Conservation (phyloP, 2,329 filamentous ascomycete species). For the Fusarium verrucosum region DNA sequence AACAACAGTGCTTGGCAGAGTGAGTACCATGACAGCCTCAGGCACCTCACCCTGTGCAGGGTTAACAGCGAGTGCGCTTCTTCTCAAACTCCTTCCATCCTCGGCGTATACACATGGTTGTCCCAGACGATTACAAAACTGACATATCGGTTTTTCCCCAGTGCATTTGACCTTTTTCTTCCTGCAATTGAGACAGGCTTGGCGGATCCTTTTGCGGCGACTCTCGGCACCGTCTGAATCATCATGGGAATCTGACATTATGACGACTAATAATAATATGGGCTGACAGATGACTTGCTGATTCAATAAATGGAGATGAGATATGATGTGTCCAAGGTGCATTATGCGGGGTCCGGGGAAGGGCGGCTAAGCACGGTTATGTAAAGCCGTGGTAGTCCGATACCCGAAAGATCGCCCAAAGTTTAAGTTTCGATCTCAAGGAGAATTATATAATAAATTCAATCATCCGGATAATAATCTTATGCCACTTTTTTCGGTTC, state of each 20-base stretch:
- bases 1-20: no score
- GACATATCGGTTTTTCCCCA: conserved; percentile 17
- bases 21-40: not conserved
- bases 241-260: conserved; percentile 11
- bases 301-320: not conserved
- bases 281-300: not conserved
- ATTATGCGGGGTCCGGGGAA: not conserved
- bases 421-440: not conserved
- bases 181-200: conserved; percentile 24
- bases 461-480: not conserved
- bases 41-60: not conserved
- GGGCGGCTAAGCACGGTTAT: conserved; percentile 14
- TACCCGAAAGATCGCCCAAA: not conserved
- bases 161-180: conserved; percentile 20
- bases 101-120: conserved; percentile 17
- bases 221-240: conserved; percentile 18
- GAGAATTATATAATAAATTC: not conserved
- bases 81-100: conserved; percentile 10
- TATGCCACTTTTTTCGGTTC: accelerated
- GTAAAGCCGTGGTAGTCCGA: conserved; percentile 3
- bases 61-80: not conserved
- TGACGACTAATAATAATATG: not conserved
- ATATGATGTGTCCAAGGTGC: not conserved
- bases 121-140: conserved; percentile 9
- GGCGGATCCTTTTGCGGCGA: conserved; percentile 17